A percentile compares a stretch with the other conserved stretches of the same genome.
Conservation (phyloP, 352 stramenopile genomes). For the Blastocystis sp. region DNA sequence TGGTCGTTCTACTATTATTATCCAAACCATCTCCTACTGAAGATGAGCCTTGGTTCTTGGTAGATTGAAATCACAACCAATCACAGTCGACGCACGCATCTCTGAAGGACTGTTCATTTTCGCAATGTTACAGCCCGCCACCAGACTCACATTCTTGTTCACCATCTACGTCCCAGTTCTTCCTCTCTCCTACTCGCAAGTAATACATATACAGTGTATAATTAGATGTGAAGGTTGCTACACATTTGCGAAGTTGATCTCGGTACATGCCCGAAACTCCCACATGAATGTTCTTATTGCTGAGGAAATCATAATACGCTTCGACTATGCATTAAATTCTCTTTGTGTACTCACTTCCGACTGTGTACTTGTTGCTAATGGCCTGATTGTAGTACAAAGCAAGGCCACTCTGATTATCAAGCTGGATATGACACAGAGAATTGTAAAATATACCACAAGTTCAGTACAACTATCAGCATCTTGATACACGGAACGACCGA, state of each 20-base stretch:
- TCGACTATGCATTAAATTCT: not conserved
- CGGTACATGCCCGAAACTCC: not conserved
- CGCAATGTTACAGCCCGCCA: not conserved
- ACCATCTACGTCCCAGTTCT: not conserved
- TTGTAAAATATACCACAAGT: not conserved
- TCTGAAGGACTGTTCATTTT: constrained; percentile 5
- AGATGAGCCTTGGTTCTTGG: constrained; percentile 37
- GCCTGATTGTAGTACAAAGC: constrained; percentile 6
- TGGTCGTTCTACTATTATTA: not conserved
- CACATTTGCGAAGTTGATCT: constrained; percentile 22
- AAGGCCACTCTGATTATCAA: constrained; percentile 31
- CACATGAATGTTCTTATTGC: constrained; percentile 44
- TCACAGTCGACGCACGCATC: not conserved
- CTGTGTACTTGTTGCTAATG: not conserved
- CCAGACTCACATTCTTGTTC: constrained; percentile 37
- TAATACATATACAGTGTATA: constrained; percentile 36
- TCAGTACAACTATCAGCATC: constrained; percentile 14
- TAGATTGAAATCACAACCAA: constrained; percentile 5
- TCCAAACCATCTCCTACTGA: not conserved
- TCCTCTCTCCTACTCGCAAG: not conserved
- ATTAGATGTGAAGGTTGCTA: constrained; percentile 35
- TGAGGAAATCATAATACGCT: constrained; percentile 36
- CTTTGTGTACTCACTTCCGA: not conserved
- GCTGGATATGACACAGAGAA: not conserved
- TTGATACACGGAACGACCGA: not conserved